These are phyloP conservation scores for Dactylonectria estremocensis DNA, from an alignment of 2,329 filamentous ascomycete genomes.

Conservation along the genomic window DNA sequence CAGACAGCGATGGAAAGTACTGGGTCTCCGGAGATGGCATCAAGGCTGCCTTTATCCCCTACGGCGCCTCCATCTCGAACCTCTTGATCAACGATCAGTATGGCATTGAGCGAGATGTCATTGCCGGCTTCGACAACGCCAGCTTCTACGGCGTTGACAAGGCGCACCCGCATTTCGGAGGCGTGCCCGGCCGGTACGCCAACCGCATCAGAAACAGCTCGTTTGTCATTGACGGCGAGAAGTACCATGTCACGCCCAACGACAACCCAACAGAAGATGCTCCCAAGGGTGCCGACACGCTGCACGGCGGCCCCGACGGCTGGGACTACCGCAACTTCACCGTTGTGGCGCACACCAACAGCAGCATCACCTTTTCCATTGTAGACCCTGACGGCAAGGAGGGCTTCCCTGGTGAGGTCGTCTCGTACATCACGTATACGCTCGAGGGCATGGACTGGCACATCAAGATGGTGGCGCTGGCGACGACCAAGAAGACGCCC, in stretches of 20 bases:
- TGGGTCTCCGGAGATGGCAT: slow-evolving; percentile 78
- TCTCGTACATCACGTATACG: slow-evolving; percentile 82
- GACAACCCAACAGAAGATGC: slow-evolving; percentile 69
- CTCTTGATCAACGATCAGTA: slow-evolving; percentile 79
- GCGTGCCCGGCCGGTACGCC: slow-evolving; percentile 83
- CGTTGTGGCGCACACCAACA: slow-evolving; percentile 76
- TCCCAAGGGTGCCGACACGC: slow-evolving; percentile 72
- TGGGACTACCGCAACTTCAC: slow-evolving; percentile 88
- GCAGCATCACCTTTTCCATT: slow-evolving; percentile 82
- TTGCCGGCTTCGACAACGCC: slow-evolving; percentile 84
- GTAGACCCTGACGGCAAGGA: slow-evolving; percentile 81
- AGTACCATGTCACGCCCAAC: slow-evolving; percentile 74
- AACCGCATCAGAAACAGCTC: slow-evolving; percentile 86
- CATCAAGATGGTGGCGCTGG: slow-evolving; percentile 79
- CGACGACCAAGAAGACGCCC: slow-evolving; percentile 82
- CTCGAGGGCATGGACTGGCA: slow-evolving; percentile 78
- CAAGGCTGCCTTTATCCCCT: slow-evolving; percentile 79
- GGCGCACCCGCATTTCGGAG: slow-evolving; percentile 79
- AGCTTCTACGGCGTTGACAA: slow-evolving; percentile 76
- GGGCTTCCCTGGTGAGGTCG: slow-evolving; percentile 85
- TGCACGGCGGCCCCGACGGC: slow-evolving; percentile 79
- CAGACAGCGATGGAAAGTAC: slow-evolving; percentile 78
- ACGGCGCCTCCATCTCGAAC: slow-evolving; percentile 81
- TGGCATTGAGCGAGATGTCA: slow-evolving; percentile 78
- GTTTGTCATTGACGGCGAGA: slow-evolving; percentile 76